phyloP scores from a whole-genome alignment of 2,329 filamentous ascomycete genomes.

The Capronia epimyces region DNA sequence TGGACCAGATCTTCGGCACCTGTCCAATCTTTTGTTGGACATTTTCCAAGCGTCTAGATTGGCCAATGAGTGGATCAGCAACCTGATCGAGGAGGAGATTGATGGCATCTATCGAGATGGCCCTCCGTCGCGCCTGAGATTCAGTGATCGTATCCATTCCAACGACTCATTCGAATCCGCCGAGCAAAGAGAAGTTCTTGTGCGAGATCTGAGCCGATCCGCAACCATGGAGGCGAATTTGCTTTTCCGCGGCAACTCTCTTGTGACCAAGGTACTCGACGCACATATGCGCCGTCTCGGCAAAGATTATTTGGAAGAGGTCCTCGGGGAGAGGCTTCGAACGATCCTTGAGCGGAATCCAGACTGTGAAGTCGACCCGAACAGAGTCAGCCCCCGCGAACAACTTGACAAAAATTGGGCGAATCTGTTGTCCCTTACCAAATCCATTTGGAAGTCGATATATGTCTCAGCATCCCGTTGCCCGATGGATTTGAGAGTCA shows the following conservation, averaged over 20 bases:
- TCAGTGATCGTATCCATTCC: conserved; percentile 59
- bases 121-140: conserved; percentile 57
- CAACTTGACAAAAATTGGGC: conserved; percentile 81
- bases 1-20: conserved; percentile 41
- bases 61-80: conserved; percentile 83
- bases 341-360: conserved; percentile 88
- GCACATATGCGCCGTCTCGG: conserved; percentile 92
- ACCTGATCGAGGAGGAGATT: conserved; percentile 92
- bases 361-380: conserved; percentile 93
- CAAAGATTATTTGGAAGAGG: conserved; percentile 85
- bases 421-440: conserved; percentile 68
- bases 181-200: conserved; percentile 56
- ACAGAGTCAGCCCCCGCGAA: conserved; percentile 60
- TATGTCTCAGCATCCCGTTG: conserved; percentile 66
- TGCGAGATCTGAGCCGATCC: conserved; percentile 59
- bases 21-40: conserved; percentile 50
- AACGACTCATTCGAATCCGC: conserved; percentile 54
- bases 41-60: conserved; percentile 90
- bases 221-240: conserved; percentile 79
- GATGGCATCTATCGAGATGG: conserved; percentile 83
- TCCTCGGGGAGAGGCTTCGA: conserved; percentile 74
- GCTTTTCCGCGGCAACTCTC: conserved; percentile 88
- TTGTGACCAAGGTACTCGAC: conserved; percentile 88
- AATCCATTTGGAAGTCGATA: conserved; percentile 80
- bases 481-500: conserved; percentile 73